phyloP scores from a whole-genome alignment of 495 filamentous ascomycete species.

The Neurospora sp. region DNA sequence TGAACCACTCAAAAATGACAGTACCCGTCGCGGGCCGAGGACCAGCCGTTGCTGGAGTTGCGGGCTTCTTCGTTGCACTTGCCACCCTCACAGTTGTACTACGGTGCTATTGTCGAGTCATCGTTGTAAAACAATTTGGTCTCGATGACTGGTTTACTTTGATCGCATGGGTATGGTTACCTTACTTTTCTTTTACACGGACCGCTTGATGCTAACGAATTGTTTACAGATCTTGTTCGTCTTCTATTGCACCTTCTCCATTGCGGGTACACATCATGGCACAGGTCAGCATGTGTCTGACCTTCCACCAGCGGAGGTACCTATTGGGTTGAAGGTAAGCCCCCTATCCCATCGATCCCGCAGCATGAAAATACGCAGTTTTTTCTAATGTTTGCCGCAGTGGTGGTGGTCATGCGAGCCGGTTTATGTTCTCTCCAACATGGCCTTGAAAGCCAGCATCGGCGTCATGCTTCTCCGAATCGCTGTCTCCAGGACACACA shows the following conservation, averaged over 20 bases:
- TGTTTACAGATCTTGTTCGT: not conserved
- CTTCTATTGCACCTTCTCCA: not conserved
- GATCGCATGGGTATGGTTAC: not conserved
- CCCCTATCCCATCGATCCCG: too few species aligned
- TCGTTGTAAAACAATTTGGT: not conserved
- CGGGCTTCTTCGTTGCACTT: not conserved
- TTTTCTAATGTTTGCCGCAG: not conserved
- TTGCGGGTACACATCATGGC: not conserved
- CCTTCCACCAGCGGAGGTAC: not conserved
- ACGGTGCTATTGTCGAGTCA: not conserved
- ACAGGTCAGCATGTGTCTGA: not conserved
- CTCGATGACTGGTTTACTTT: not conserved
- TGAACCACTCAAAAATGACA: not conserved
- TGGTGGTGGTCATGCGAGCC: constrained; percentile 19
- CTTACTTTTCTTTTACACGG: too few species aligned
- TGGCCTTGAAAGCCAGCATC: constrained; percentile 26
- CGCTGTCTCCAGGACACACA: constrained; percentile 25
- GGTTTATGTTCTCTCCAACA: constrained; percentile 10
- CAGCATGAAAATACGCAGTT: too few species aligned
- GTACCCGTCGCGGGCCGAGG: not conserved
- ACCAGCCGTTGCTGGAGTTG: not conserved
- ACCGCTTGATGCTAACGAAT: not conserved
- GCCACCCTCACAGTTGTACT: not conserved
- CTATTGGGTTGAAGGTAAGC: not conserved
- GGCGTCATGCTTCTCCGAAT: constrained; percentile 36